These are phyloP conservation scores for Fusarium torreyae DNA, from an alignment of 2,329 filamentous ascomycete genomes.

Conservation along the genomic window DNA sequence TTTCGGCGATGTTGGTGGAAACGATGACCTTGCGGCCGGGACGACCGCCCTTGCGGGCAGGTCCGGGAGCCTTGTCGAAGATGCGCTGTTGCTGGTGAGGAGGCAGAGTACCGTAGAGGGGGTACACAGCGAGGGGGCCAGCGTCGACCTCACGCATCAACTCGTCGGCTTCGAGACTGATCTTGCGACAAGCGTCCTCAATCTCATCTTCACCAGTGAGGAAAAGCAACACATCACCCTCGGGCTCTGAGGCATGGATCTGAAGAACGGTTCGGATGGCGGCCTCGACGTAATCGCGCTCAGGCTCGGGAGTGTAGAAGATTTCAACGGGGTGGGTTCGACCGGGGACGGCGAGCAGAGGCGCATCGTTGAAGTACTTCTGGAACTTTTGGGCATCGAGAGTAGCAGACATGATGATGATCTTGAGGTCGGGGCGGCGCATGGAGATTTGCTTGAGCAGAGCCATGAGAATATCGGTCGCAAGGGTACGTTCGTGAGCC, in stretches of 20 bases:
- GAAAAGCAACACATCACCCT: slow-evolving; percentile 95
- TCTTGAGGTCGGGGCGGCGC: slow-evolving; percentile 90
- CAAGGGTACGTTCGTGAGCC: slow-evolving; percentile 96
- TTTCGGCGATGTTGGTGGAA: slow-evolving; percentile 98
- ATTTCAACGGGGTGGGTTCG: slow-evolving; percentile 98
- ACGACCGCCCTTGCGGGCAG: slow-evolving; percentile 80
- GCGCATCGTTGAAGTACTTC: slow-evolving; percentile 95
- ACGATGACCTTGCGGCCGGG: slow-evolving; percentile 96
- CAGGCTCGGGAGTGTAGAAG: slow-evolving; percentile 96
- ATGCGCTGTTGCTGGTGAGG: slow-evolving; percentile 95
- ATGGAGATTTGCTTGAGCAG: slow-evolving; percentile 90
- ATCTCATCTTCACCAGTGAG: slow-evolving; percentile 99
- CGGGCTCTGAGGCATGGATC: slow-evolving; percentile 92
- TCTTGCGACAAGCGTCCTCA: slow-evolving; percentile 94
- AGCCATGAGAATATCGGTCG: slow-evolving; percentile 98
- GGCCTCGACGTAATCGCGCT: slow-evolving; percentile 96
- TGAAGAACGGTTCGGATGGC: slow-evolving; percentile 95
- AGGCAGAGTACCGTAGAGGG: slow-evolving; percentile 93
- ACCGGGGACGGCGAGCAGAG: slow-evolving; percentile 92
- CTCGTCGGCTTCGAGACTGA: slow-evolving; percentile 90
- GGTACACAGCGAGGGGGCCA: slow-evolving; percentile 90
- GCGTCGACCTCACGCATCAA: slow-evolving; percentile 92
- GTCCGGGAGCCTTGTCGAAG: slow-evolving; percentile 87
- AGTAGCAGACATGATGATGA: slow-evolving; percentile 99
- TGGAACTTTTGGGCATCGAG: slow-evolving; percentile 99